Evolutionary conservation across 805 yeast genomes (phyloP).

Genomic region (Sporopachydermia lactativora): DNA sequence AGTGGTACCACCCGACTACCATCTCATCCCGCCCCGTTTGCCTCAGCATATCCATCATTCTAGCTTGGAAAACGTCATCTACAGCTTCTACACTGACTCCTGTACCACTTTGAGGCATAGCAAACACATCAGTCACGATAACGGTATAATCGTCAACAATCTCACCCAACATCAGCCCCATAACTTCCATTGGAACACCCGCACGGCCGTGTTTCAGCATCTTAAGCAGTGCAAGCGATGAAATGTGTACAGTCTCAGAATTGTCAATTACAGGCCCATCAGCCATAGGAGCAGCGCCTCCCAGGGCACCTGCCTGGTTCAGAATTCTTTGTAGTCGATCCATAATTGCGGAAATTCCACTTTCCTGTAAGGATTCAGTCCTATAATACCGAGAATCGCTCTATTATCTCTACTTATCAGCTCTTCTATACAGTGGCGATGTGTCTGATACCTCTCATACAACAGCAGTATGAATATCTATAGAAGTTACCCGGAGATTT

Average conservation of each 20-base stretch:
- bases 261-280: conserved; percentile 86
- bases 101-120: conserved; percentile 98
- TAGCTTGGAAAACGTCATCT: conserved; percentile 96
- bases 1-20: conserved; percentile 99
- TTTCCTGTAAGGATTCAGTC: no score
- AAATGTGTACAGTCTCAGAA: conserved; percentile 91
- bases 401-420: no score
- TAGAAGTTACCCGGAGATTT: no score
- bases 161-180: conserved; percentile 98
- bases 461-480: no score
- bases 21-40: conserved; percentile 99
- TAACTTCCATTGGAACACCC: conserved; percentile 67
- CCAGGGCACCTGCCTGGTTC: conserved; percentile 25
- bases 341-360: no score
- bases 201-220: conserved; percentile 94
- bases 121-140: conserved; percentile 95
- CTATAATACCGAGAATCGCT: no score
- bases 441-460: no score
- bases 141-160: conserved; percentile 96
- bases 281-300: conserved; percentile 13
- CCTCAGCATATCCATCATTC: conserved; percentile 98
- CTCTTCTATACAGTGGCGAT: no score
- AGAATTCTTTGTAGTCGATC: conserved; percentile 36
- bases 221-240: conserved; percentile 86
- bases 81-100: conserved; percentile 99